These are phyloP conservation scores for Sambucus nigra DNA, from an alignment of 129 eudicot genomes.

Conservation along the genomic window DNA sequence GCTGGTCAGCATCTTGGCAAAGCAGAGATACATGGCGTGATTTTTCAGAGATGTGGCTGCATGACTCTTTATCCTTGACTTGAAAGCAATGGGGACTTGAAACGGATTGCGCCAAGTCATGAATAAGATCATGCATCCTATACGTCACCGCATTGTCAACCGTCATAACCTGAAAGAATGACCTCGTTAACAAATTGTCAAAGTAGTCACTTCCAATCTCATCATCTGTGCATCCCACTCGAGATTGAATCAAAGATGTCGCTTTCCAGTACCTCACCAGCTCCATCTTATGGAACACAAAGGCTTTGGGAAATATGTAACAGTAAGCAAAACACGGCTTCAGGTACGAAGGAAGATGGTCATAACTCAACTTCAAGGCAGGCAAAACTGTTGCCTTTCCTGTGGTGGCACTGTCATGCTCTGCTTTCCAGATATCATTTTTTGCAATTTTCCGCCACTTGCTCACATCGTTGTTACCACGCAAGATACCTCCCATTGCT, in stretches of 20 bases:
- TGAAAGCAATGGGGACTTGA: background rate
- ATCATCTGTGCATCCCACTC: background rate
- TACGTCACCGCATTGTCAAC: background rate
- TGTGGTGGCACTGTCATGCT: background rate
- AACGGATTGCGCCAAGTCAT: conserved; percentile 17
- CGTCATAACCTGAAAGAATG: conserved; percentile 5
- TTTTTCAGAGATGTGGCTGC: background rate
- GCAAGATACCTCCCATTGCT: conserved; percentile 11
- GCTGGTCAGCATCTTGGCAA: background rate
- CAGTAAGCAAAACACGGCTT: conserved; percentile 19
- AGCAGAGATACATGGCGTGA: conserved; percentile 5
- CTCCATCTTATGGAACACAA: conserved; percentile 2
- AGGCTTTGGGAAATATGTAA: conserved; percentile 15
- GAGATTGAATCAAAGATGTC: conserved; percentile 3
- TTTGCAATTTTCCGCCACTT: conserved; percentile 10
- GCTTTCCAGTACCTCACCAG: conserved; percentile 16
- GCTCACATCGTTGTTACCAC: background rate
- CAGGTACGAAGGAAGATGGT: conserved; percentile 14
- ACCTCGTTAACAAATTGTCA: conserved; percentile 1
- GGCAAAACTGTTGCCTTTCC: conserved; percentile 1
- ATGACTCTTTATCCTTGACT: background rate
- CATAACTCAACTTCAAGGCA: conserved; percentile 15
- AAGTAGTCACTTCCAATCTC: conserved; percentile 8
- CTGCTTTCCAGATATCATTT: conserved; percentile 15
- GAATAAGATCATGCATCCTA: conserved; percentile 20